phyloP scores from a whole-genome alignment of 345 rosid species.

The Eucalyptus decipiens region DNA sequence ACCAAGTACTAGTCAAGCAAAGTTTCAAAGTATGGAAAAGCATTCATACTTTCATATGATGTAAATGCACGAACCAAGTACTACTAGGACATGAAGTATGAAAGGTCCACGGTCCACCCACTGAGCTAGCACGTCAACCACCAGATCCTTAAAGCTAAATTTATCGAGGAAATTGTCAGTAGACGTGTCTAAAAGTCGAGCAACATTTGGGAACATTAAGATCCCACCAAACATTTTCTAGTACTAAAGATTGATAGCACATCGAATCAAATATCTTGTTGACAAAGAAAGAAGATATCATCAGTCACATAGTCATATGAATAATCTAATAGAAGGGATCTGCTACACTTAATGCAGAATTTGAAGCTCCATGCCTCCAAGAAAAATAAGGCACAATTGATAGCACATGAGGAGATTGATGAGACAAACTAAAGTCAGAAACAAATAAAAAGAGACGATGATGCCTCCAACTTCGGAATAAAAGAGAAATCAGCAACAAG shows the following conservation, averaged over 20 bases:
- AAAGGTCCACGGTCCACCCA: not conserved
- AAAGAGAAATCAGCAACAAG: conserved; percentile 24
- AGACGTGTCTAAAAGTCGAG: not conserved
- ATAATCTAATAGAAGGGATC: not conserved
- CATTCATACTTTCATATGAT: not conserved
- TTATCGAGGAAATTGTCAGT: not conserved
- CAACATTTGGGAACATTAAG: not conserved
- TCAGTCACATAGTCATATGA: not conserved
- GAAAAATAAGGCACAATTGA: conserved; percentile 2
- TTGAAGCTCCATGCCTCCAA: not conserved
- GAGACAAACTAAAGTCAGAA: conserved; percentile 6
- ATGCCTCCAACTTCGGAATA: conserved; percentile 20
- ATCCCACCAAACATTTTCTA: not conserved
- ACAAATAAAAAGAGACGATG: conserved; percentile 26
- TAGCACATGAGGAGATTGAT: not conserved
- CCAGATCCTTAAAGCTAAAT: not conserved
- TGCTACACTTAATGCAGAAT: not conserved
- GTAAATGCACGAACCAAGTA: not conserved
- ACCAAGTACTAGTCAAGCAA: not conserved
- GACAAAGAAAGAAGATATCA: not conserved
- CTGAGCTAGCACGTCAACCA: not conserved
- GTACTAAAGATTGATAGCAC: not conserved
- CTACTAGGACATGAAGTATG: not conserved
- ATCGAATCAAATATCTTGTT: not conserved
- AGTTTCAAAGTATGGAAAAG: not conserved